These are phyloP conservation scores for Pseudotulostoma volvatum DNA, from an alignment of 495 filamentous ascomycete genomes.

Conservation along the genomic window DNA sequence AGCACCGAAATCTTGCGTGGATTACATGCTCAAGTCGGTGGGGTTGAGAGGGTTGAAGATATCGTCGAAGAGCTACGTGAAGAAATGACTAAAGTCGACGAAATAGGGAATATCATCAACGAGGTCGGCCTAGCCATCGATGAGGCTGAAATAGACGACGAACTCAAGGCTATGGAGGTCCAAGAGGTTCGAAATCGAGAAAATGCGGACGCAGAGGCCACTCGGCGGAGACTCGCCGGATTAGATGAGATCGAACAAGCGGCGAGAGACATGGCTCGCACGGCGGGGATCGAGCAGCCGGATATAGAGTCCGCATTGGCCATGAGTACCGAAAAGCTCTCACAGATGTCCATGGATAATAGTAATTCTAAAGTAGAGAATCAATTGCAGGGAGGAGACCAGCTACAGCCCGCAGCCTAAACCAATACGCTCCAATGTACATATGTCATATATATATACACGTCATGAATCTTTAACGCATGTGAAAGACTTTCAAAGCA, in stretches of 20 bases:
- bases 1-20: constrained; percentile 50
- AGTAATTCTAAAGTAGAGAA: constrained; percentile 10
- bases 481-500: too few relatives aligned
- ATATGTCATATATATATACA: too few relatives aligned
- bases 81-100: constrained; percentile 69
- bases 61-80: constrained; percentile 58
- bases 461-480: too few relatives aligned
- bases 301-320: constrained; percentile 15
- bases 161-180: constrained; percentile 60
- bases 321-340: constrained; percentile 24
- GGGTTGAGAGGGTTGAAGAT: constrained; percentile 56
- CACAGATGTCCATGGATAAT: constrained; percentile 30
- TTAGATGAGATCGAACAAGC: constrained; percentile 25
- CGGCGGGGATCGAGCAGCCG: constrained; percentile 10
- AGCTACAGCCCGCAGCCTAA: too few relatives aligned
- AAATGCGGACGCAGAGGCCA: constrained; percentile 30
- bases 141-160: constrained; percentile 76
- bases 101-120: constrained; percentile 59
- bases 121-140: constrained; percentile 48
- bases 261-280: constrained; percentile 17
- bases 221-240: constrained; percentile 28
- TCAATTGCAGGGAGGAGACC: constrained; percentile 3
- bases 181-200: constrained; percentile 43
- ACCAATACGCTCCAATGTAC: too few relatives aligned
- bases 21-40: constrained; percentile 64